Conservation (phyloP, 2,329 filamentous ascomycete species). For the Fusarium cicatricum region DNA sequence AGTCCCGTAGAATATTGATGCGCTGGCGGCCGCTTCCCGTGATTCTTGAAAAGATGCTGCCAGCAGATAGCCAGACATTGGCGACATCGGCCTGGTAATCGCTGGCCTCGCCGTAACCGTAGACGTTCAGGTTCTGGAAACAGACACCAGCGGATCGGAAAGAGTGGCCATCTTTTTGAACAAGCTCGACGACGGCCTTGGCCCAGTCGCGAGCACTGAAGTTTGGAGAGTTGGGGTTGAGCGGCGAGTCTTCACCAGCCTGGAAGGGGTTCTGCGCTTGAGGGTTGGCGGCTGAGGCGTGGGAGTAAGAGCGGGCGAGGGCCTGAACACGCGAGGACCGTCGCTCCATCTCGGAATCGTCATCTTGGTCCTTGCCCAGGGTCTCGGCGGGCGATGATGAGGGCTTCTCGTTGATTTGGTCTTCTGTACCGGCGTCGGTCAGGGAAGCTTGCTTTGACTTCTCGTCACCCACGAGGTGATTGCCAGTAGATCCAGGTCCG, state of each 20-base stretch:
- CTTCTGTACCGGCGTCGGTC: constrained; percentile 47
- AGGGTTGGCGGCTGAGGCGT: constrained; percentile 50
- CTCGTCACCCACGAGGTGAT: constrained; percentile 24
- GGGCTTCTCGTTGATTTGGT: constrained; percentile 38
- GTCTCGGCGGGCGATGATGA: constrained; percentile 42
- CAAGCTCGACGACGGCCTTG: constrained; percentile 63
- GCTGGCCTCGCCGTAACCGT: constrained; percentile 71
- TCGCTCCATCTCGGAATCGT: constrained; percentile 56
- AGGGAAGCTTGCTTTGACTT: constrained; percentile 48
- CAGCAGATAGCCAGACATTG: constrained; percentile 65
- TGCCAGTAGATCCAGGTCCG: constrained; percentile 38
- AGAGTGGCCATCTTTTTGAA: constrained; percentile 59
- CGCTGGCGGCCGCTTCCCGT: constrained; percentile 61
- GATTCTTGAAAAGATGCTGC: constrained; percentile 56
- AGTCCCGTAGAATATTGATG: constrained; percentile 73
- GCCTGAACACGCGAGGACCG: constrained; percentile 62
- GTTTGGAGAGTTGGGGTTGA: constrained; percentile 61
- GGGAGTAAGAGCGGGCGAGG: constrained; percentile 64
- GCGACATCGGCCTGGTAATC: constrained; percentile 75
- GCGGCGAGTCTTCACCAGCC: constrained; percentile 56
- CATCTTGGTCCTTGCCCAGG: constrained; percentile 43
- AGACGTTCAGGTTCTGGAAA: constrained; percentile 73
- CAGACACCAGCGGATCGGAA: constrained; percentile 70
- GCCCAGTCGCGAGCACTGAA: constrained; percentile 68
- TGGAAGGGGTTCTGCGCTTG: constrained; percentile 60